Evolutionary conservation across 2,329 filamentous ascomycete species (phyloP), one percentile per base, ranked within the genome.

Genomic region (Dactylellina parvicollis): DNA sequence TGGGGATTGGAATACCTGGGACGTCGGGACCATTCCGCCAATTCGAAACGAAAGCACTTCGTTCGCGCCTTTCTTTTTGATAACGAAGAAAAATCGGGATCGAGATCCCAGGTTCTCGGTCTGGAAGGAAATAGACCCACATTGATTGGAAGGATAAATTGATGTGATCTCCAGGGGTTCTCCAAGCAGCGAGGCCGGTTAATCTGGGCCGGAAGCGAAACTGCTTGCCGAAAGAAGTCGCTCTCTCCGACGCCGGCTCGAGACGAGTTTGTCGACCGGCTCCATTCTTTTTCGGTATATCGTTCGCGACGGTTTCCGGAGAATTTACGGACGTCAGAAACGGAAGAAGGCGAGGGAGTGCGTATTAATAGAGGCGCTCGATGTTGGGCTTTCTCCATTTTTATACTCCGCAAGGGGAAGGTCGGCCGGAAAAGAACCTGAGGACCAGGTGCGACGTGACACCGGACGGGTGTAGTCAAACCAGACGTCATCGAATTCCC

Each of bases 51-150:
- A 36, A 50, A 18, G 10, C 26, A 49, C 16, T 28, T 34, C 44
- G 16, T 24, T 26, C 40, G 24, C 26, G 36, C 30, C 30, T 14
- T n/a, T n/a, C 34, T 30, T 28, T 28, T 50, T 55, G 66, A 71
- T 71, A 71, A 72, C 67, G 57, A 71, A 52, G 67, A 56, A 72
- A 66, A 72, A 52, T 72, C 67, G 57, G 67, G 38, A 72, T 26
- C 44, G 14, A 44, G 54, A 57, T 44, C 26, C 22, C 34, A 55
- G 18, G 20, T 44, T 38, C 18, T 36, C 22, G 42, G 26, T 40
- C 38, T 32, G 18, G 30, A 16, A 60, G 30, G n/a, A 62, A 61
- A 38, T 56, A 55, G 64, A 60, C 55, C 64, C 64, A 61, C 64
- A 34, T 60, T 69, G 64, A 69, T 69, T 69, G 64, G 64, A 69